Evolutionary conservation across 768 basidiomycete genomes (phyloP), one percentile per base, ranked within the genome.

Genomic region (Candolleomyces eurysporus): DNA sequence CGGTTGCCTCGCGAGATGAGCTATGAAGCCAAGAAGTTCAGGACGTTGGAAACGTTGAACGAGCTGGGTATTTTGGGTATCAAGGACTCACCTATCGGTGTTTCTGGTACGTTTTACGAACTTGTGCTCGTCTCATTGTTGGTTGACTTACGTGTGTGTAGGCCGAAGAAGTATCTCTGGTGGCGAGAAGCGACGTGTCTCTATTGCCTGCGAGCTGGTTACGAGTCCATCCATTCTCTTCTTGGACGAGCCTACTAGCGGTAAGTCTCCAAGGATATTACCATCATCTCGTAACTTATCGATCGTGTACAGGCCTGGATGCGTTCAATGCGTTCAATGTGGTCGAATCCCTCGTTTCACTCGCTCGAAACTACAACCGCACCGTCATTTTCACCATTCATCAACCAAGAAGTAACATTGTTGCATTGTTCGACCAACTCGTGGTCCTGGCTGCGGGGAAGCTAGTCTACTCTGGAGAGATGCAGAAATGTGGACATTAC

Each of bases 331-430:
- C 97, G 0, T 90, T 84, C 79, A 98, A 97, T 65, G 96, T 99
- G 64, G 81, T 99, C 40, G 94, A 96, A 46, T 87, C 89, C 40
- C 82, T 99, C 22, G 89, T 90, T 1, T 88, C 90, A 16, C 83
- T 98, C 22, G 94, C 96, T 4, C 79, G 86, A 31, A 85, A 90
- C 66, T 98, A 94, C 74, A 94, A 96, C 65, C 89, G 96, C 39
- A 98, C 96, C 0, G 93, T 98, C 55, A 82, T 98, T 61, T 97
- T 98, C 77, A 98, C 96, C 0, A 98, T 99, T 60, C 97, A 99
- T 68, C 97, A 98, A 72, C 97, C 96, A 14, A 88, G 96, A 55
- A 95, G 93, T 72, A 98, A 98, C 74, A 98, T 99, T 66, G 96
- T 98, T 14, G 88, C 94, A 0, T 78, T 99, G 13, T 98, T 99